Base-by-base conservation (phyloP, 495 filamentous ascomycete species). In the Penicillium manginii region DNA sequence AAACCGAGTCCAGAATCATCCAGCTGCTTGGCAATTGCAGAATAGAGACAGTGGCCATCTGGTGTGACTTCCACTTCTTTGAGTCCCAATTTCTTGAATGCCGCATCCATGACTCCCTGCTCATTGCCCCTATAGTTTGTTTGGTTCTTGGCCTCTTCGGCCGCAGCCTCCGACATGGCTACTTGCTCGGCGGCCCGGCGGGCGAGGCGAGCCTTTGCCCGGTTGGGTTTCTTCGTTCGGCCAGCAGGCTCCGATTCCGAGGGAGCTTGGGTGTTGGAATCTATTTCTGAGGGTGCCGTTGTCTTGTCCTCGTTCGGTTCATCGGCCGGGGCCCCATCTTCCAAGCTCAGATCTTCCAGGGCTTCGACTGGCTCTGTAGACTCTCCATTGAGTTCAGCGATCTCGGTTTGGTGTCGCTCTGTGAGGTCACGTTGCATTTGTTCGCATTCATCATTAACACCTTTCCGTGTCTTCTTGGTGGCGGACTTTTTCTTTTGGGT, bases 41-140 rank as follows among this genome's bases (percentile, higher is more conserved):
- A 87, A 75, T 96, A 98, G n/a, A 98, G 79, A 71, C 94, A 98
- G 67, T 98, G 94, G 0, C 94, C 94, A 67, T 98, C 93, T 1
- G 94, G 92, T 17, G 81, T 84, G 26, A 98, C 91, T 54, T 89
- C 85, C 52, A 89, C 81, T 77, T 98, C 92, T 19, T 75, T 81
- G 32, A 98, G 77, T 3, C 77, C 76, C 50, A 87, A 72, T 10
- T 79, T 77, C 45, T 79, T 72, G 64, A 96, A 90, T 7, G 79
- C 82, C 3, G 73, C 75, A 15, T 81, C 77, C 85, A 98, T 94
- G 12, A 81, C 75, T 39, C 78, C 75, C 45, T 85, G 78, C 74
- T 98, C 94, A 52, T 84, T 74, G 31, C 83, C 81, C 54, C 92
- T 87, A 61, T 86, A 83, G 73, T 98, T 84, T 1, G 88, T 88